Evolutionary conservation across 2,329 filamentous ascomycete genomes (phyloP), one percentile per base, ranked within the genome.

Genomic region (Ophiognomonia clavigignenti-juglandacearum): DNA sequence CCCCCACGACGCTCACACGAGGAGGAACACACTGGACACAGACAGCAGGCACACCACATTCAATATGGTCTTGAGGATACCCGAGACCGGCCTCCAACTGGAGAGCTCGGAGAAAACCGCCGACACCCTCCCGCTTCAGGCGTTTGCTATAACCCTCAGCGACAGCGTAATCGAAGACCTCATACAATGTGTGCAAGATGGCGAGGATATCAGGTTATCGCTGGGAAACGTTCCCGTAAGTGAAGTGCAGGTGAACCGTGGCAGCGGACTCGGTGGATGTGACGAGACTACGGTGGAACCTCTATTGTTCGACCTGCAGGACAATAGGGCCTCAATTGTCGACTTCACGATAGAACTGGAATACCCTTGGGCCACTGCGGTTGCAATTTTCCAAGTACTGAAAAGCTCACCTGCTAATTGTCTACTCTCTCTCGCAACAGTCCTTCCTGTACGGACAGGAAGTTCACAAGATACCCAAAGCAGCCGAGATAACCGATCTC

Each of bases 211-310:
- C 44, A 70, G 78, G 57, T 66, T 85, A 56, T 72, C 75, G 5
- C 63, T 85, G 52, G 81, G 81, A 34, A 70, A 67, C 57, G 71
- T 65, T 56, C 80, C 80, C 31, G 81, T 85, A 77, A 72, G 80
- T 72, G 45, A 43, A 40, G 24, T 26, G 24, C 24, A 26, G 24
- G 24, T 26, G 24, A 26, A 13, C 18, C 5, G n/a, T n/a, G n/a
- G n/a, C n/a, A n/a, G 29, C 16, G 43, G 31, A 11, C 35, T 22
- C 10, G 29, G 14, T 20, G 36, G 13, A 16, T 2, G 41, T 8
- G 8, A 29, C 7, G 36, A 20, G 23, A 41, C 31, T 42, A 18
- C 29, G n/a, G 31, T 20, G 10, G 34, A 37, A 23, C 18, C 35
- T 18, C 38, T 49, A 45, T 52, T 45, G 27, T 54, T 47, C 39